These are phyloP conservation scores for Phalaenopsis aphrodite DNA, from an alignment of 106 monocot species.

Conservation along the genomic window DNA sequence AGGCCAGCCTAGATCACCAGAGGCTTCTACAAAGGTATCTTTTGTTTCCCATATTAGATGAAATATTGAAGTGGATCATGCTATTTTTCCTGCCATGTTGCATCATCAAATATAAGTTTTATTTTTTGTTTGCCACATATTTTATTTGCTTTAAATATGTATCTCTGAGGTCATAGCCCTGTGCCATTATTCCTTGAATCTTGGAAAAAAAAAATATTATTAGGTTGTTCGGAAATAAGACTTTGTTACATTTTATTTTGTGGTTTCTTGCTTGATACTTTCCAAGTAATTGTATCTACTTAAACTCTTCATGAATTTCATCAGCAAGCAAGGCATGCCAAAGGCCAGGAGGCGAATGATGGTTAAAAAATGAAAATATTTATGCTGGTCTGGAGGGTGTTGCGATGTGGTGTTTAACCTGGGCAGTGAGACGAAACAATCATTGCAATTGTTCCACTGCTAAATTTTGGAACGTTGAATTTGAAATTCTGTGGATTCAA, in stretches of 20 bases:
- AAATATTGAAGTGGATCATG: not conserved
- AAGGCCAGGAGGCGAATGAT: too few species aligned
- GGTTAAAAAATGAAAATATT: too few species aligned
- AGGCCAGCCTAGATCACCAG: slow-evolving; percentile 63
- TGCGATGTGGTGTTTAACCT: too few species aligned
- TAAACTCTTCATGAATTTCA: not conserved
- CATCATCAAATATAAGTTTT: not conserved
- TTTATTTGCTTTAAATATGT: not conserved
- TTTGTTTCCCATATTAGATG: slow-evolving; percentile 4
- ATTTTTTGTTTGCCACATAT: not conserved
- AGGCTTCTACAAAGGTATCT: slow-evolving; percentile 66
- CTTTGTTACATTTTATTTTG: not conserved
- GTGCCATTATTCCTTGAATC: not conserved
- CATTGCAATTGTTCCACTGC: too few species aligned
- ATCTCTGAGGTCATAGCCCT: not conserved
- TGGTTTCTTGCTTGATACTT: not conserved
- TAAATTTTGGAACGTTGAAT: too few species aligned
- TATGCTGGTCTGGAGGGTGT: too few species aligned
- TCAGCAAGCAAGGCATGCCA: too few species aligned
- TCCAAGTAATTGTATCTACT: not conserved
- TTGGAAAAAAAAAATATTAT: not conserved
- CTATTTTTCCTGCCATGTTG: not conserved
- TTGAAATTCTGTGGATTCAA: too few species aligned
- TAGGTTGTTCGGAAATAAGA: not conserved
- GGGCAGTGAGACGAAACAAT: too few species aligned